A percentile compares a stretch with the other conserved stretches of the same genome.
phyloP scores from a whole-genome alignment of 2,329 filamentous ascomycete genomes.

The Aquanectria penicillioides region DNA sequence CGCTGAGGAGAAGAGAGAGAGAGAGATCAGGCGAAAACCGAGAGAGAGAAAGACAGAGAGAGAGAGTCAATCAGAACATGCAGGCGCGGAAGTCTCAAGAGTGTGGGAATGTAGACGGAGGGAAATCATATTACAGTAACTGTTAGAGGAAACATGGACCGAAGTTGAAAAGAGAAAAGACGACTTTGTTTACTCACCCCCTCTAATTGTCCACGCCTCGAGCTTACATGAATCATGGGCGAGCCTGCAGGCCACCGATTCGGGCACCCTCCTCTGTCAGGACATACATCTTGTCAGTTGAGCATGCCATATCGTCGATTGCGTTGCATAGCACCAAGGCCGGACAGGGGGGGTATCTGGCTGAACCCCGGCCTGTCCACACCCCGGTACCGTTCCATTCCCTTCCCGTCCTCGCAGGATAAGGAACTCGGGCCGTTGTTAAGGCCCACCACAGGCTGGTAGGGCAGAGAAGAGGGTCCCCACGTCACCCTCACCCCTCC shows the following conservation, averaged over 20 bases:
- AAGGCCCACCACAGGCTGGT: constrained; percentile 20
- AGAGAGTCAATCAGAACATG: background rate
- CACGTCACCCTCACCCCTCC: background rate
- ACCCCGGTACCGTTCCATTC: constrained; percentile 11
- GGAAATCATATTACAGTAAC: constrained; percentile 15
- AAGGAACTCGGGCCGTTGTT: constrained; percentile 17
- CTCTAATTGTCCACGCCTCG: background rate
- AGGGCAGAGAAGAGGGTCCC: constrained; percentile 5
- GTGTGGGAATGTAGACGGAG: background rate
- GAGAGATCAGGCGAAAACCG: background rate
- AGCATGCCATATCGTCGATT: constrained; percentile 16
- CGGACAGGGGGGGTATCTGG: background rate
- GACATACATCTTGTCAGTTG: background rate
- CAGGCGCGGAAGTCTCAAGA: background rate
- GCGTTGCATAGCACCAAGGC: constrained; percentile 11
- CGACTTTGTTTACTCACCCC: background rate
- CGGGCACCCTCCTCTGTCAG: background rate
- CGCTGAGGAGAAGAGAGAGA: no score
- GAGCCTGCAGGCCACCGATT: constrained; percentile 11
- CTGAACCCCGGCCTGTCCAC: background rate
- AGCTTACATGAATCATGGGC: constrained; percentile 10
- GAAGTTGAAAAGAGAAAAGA: constrained; percentile 3
- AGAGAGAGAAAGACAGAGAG: background rate
- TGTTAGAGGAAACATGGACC: constrained; percentile 15
- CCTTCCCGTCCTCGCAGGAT: constrained; percentile 23